Base-by-base conservation (phyloP, 2,329 filamentous ascomycete genomes). In the Pyrenochaeta sp. region DNA sequence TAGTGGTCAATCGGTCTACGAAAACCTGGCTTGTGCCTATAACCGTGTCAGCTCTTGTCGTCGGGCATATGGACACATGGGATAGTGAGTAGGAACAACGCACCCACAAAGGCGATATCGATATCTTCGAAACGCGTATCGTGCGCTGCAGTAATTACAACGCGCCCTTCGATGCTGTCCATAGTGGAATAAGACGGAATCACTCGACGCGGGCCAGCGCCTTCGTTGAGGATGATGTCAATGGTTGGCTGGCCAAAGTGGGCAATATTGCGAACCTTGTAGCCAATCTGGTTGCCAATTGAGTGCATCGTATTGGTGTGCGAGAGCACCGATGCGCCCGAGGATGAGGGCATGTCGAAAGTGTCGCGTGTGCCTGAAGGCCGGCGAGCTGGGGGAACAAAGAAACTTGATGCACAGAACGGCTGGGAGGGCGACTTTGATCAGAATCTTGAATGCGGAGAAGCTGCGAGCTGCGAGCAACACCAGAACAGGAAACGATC, bases 111-210 rank as follows among this genome's bases (percentile, higher is more conserved):
- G 3, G 82, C 78, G 61, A 88, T 85, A 27, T 84, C 80, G 32
- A 87, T 72, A 7, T 84, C 79, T 42, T 87, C 84, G 62, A 87
- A 87, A 31, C 75, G 74, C 3, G 78, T 84, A 45, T 86, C 83
- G 42, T 77, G 73, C n/a, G 77, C 73, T 2, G 81, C 76, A 18
- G 76, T 79, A 49, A 88, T 77, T 15, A 72, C 77, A 5, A 83
- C 81, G 21, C 76, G 78, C 11, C 85, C 85, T 49, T 85, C 77
- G 48, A 87, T 81, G 43, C 75, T 78, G 62, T 87, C 85, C 63
- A 83, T 76, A 7, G 84, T 87, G 2, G 84, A 86, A 64, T 82
- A 86, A 30, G 80, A 78, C 17, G 72, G 78, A 35, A 81, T 73
- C 32, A 77, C 75, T 7, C 58, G 62, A 29, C 63, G 63, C 10